These are phyloP conservation scores for Leishmania major DNA, from an alignment of 208 protist species.

Conservation along the genomic window DNA sequence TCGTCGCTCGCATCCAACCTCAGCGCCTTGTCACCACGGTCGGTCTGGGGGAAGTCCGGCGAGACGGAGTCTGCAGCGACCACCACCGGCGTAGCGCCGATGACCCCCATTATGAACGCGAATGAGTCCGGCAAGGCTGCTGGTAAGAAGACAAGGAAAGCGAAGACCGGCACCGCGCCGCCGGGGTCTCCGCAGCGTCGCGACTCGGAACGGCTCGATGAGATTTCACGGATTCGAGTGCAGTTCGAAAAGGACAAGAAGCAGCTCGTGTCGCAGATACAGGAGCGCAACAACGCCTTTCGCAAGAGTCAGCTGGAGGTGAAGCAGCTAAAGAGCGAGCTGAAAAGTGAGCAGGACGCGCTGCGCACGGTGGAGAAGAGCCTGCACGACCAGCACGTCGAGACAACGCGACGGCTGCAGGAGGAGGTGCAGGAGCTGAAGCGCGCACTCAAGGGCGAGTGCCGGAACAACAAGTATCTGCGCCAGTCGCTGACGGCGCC, in stretches of 20 bases:
- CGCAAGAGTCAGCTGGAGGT: conserved; percentile 31
- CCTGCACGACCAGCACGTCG: conserved; percentile 27
- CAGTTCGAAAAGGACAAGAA: conserved; percentile 17
- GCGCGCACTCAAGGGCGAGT: conserved; percentile 22
- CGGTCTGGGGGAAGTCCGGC: conserved; percentile 6
- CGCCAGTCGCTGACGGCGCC: conserved; percentile 10
- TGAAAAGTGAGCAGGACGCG: conserved; percentile 24
- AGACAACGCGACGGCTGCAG: conserved; percentile 29
- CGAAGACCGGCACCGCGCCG: not conserved
- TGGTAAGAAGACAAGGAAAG: conserved; percentile 8
- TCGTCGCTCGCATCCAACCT: not conserved
- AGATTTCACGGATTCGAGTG: not conserved
- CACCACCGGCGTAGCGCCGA: not conserved
- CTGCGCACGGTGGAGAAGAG: conserved; percentile 22
- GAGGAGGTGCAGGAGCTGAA: conserved; percentile 25
- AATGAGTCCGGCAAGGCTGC: not conserved
- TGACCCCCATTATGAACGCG: not conserved
- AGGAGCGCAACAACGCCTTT: conserved; percentile 28
- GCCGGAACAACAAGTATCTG: conserved; percentile 21
- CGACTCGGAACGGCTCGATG: conserved; percentile 3
- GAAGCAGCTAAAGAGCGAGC: conserved; percentile 24
- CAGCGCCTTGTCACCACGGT: not conserved
- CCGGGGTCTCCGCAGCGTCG: not conserved
- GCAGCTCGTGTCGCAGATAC: conserved; percentile 15
- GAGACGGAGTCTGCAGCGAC: not conserved